Percentiles rank a stretch among this genome's conserved stretches.
Conservation (phyloP, 768 basidiomycete genomes). For the Peribolospora baueri region DNA sequence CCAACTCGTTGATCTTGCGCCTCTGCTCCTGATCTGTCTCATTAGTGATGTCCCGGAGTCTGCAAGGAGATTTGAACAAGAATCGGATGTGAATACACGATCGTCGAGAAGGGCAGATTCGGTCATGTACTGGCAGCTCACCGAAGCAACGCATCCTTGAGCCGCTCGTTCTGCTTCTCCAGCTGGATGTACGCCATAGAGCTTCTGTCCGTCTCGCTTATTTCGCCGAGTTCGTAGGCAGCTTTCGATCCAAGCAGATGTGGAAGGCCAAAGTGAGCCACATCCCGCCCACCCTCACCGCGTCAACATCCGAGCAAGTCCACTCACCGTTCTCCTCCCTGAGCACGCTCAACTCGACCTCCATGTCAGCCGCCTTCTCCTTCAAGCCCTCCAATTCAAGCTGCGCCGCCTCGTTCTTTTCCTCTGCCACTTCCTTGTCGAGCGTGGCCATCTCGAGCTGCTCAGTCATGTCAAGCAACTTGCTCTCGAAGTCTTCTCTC, state of each 20-base stretch:
- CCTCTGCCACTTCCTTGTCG: constrained; percentile 92
- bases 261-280: not conserved
- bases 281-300: constrained; percentile 4
- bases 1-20: constrained; percentile 56
- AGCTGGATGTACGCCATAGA: constrained; percentile 40
- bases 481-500: constrained; percentile 42
- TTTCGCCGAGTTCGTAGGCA: too few relatives aligned
- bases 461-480: constrained; percentile 55
- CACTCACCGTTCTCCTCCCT: constrained; percentile 30
- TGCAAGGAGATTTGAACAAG: constrained; percentile 14
- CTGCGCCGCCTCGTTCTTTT: constrained; percentile 58
- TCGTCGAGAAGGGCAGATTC: not conserved
- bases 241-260: too few relatives aligned
- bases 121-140: constrained; percentile 17
- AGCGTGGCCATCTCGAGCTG: constrained; percentile 84
- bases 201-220: constrained; percentile 23
- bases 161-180: constrained; percentile 82
- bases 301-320: not conserved
- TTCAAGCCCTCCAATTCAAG: constrained; percentile 50
- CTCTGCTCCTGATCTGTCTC: constrained; percentile 72
- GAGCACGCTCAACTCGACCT: constrained; percentile 62
- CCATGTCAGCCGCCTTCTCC: constrained; percentile 50
- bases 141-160: constrained; percentile 83
- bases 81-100: not conserved
- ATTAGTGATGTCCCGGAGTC: constrained; percentile 64